Conservation (phyloP, 2,329 filamentous ascomycete species). For the Aureobasidium melanogenum region DNA sequence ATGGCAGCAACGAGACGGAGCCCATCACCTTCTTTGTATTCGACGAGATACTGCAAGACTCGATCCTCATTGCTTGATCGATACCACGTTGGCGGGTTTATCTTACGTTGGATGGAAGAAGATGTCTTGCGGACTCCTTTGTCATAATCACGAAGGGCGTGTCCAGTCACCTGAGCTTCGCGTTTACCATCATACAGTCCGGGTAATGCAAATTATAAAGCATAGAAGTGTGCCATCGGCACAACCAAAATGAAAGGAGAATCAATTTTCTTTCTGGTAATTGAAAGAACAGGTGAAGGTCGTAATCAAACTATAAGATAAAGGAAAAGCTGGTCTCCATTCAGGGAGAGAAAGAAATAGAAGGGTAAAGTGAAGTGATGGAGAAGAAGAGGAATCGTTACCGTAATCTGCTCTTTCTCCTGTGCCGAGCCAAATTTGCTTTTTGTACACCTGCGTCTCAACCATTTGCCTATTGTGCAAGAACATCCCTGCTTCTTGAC, state of each 20-base stretch:
- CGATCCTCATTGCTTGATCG: too few relatives aligned
- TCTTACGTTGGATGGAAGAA: too few relatives aligned
- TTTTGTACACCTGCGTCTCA: neutral
- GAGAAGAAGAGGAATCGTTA: neutral
- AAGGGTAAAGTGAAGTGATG: neutral
- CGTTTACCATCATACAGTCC: too few relatives aligned
- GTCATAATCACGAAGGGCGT: too few relatives aligned
- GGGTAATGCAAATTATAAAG: neutral
- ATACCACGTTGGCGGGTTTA: too few relatives aligned
- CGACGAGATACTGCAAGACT: too few relatives aligned
- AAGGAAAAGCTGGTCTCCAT: neutral
- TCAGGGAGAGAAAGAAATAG: neutral
- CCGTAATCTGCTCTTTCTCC: neutral
- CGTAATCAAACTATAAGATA: neutral
- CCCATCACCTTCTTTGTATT: too few relatives aligned
- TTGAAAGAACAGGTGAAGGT: neutral
- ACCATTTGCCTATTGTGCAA: neutral
- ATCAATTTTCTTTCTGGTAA: neutral
- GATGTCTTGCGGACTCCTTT: too few relatives aligned
- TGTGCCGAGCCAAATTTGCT: neutral
- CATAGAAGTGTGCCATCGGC: neutral
- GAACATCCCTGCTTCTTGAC: neutral
- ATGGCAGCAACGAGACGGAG: too few relatives aligned
- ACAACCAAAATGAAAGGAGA: neutral
- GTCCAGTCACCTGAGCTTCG: too few relatives aligned